These are phyloP conservation scores for Peronospora belbahrii DNA, from an alignment of 352 stramenopile genomes.

Conservation along the genomic window DNA sequence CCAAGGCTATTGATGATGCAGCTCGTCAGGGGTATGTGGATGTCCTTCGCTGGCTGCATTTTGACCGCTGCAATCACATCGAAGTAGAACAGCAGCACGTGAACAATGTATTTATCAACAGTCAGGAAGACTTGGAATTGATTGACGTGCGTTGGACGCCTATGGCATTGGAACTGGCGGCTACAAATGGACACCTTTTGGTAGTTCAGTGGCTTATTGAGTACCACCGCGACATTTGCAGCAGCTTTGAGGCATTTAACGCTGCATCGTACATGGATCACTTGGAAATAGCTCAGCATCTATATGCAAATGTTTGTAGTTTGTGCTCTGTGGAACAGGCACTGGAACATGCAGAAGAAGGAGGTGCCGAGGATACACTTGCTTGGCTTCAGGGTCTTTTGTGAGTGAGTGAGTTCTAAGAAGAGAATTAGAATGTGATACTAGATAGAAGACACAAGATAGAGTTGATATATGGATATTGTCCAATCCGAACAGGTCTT, in stretches of 20 bases:
- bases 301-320: slow-evolving; percentile 34
- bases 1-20: slow-evolving; percentile 51
- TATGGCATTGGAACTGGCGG: slow-evolving; percentile 45
- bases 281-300: slow-evolving; percentile 43
- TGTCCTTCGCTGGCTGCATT: slow-evolving; percentile 51
- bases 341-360: slow-evolving; percentile 55
- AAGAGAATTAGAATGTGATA: slow-evolving; percentile 4
- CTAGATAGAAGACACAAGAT: neutral
- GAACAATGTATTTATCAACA: slow-evolving; percentile 8
- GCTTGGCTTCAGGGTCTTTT: slow-evolving; percentile 47
- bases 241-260: slow-evolving; percentile 50
- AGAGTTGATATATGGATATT: slow-evolving; percentile 27
- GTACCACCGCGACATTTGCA: slow-evolving; percentile 39
- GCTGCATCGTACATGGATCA: slow-evolving; percentile 70
- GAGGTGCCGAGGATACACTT: slow-evolving; percentile 51
- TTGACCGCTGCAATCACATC: slow-evolving; percentile 15
- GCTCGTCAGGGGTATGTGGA: slow-evolving; percentile 42
- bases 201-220: slow-evolving; percentile 58
- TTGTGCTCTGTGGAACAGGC: slow-evolving; percentile 49
- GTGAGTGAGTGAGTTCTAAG: slow-evolving; percentile 23
- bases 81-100: slow-evolving; percentile 13
- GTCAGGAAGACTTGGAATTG: slow-evolving; percentile 5
- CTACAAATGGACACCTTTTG: slow-evolving; percentile 49
- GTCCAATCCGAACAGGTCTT: slow-evolving; percentile 6
- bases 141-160: slow-evolving; percentile 36